Evolutionary conservation across 2,329 filamentous ascomycete species (phyloP), one percentile per base, ranked within the genome.

Genomic region (Meredithiella fracta): DNA sequence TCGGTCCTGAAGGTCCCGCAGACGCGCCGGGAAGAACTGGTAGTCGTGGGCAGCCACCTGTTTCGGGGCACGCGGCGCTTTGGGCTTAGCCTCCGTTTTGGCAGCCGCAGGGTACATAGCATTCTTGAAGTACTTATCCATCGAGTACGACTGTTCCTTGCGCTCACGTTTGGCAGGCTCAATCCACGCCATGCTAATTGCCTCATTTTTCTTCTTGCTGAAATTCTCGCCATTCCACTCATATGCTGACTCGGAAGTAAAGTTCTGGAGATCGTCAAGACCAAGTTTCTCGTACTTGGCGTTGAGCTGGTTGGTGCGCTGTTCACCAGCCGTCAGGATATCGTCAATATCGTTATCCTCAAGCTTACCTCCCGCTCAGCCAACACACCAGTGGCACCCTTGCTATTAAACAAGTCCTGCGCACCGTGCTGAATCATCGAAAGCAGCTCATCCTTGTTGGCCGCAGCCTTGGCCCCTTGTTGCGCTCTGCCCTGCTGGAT

Each of bases 161-260:
- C 92, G 86, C 71, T 98, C 94, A 68, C 92, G 90, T 75, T 98
- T 98, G 15, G 91, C 83, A 1, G 92, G 94, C 64, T 98, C 95
- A 72, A 98, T 98, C 94, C 94, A 98, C 65, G 76, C 90, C 61
- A 96, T 78, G 44, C 37, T 51, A 51, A 87, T 88, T 60, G 96
- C 87, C 52, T 94, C 88, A 68, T 94, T 94, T 72, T 94, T 94
- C 65, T 83, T 80, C 58, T 85, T 86, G 54, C 89, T 86, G 67
- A 98, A 98, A 64, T 91, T 91, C 70, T 97, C 84, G 50, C 92
- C 92, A 61, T 98, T 98, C 94, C 94, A 98, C 66, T 97, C 92
- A 64, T 98, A 98, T 0, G 94, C 90, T 55, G 88, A 95, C 64
- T 98, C 92, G 0, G 91, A 96, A 1, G 85, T 92, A 69, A 98